phyloP scores from a whole-genome alignment of 306 rosid species.

The Adenanthera pavonina region DNA sequence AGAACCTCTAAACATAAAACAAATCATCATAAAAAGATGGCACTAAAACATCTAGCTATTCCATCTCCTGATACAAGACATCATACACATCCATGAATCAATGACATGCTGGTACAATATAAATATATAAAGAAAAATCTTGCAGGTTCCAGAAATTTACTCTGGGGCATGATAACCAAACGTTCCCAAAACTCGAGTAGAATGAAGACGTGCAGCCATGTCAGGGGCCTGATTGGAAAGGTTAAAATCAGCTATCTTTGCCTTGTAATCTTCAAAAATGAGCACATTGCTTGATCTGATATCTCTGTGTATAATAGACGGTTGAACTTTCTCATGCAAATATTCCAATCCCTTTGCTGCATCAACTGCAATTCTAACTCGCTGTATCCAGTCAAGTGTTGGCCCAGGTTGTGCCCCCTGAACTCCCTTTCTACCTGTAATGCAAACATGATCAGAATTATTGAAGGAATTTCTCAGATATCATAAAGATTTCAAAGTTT shows the following conservation, averaged over 20 bases:
- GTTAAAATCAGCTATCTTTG: conserved; percentile 77
- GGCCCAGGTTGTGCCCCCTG: conserved; percentile 88
- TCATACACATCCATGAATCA: conserved; percentile 14
- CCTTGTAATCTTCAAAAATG: conserved; percentile 71
- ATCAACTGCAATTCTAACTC: conserved; percentile 74
- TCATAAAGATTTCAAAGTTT: background rate
- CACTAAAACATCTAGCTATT: conserved; percentile 4
- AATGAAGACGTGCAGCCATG: conserved; percentile 87
- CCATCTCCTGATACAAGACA: background rate
- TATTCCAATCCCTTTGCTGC: conserved; percentile 77
- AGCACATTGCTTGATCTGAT: conserved; percentile 81
- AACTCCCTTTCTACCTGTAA: conserved; percentile 77
- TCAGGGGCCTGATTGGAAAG: conserved; percentile 84
- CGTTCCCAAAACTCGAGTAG: conserved; percentile 77
- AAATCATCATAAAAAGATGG: conserved; percentile 3
- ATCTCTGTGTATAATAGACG: conserved; percentile 70
- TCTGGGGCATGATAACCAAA: conserved; percentile 86
- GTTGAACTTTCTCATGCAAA: conserved; percentile 80
- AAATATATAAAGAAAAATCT: background rate
- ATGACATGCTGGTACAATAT: background rate
- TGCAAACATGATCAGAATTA: conserved; percentile 30
- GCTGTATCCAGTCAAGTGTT: conserved; percentile 73
- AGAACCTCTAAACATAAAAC: conserved; percentile 30
- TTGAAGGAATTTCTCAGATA: background rate
- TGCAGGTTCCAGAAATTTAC: conserved; percentile 46